Percentiles rank a stretch among this genome's conserved stretches.
Evolutionary conservation across 768 basidiomycete genomes (phyloP).

Genomic region (Trametes coccinea): DNA sequence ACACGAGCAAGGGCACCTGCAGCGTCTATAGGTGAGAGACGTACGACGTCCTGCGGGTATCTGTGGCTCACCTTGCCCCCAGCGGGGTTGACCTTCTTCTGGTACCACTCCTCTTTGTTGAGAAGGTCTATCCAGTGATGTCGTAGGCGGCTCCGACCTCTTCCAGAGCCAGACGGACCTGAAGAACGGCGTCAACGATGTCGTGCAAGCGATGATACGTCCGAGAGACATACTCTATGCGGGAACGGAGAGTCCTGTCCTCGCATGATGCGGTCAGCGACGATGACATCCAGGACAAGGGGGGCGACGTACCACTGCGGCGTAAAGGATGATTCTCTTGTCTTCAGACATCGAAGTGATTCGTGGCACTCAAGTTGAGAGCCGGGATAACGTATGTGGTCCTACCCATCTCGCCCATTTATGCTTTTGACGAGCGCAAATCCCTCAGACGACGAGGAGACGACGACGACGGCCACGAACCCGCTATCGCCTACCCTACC

Average conservation of each 20-base stretch:
- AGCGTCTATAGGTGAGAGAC: constrained; percentile 22
- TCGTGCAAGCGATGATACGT: not conserved
- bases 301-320: not conserved
- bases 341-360: too few species aligned
- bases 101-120: constrained; percentile 73
- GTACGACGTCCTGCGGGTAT: too few species aligned
- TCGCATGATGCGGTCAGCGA: too few species aligned
- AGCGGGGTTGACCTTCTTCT: constrained; percentile 60
- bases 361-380: too few species aligned
- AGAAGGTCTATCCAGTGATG: constrained; percentile 55
- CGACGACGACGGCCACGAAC: too few species aligned
- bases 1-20: constrained; percentile 59
- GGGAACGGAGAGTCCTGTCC: constrained; percentile 10
- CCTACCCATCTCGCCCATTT: too few species aligned
- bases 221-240: not conserved
- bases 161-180: constrained; percentile 60
- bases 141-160: constrained; percentile 52
- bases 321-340: not conserved
- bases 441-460: too few species aligned
- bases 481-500: too few species aligned
- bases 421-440: too few species aligned
- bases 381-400: too few species aligned
- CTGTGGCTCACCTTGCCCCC: constrained; percentile 49
- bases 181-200: not conserved
- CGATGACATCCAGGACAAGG: too few species aligned